Base-by-base conservation (phyloP, 257 asterid species). In the Petrea volubilis region DNA sequence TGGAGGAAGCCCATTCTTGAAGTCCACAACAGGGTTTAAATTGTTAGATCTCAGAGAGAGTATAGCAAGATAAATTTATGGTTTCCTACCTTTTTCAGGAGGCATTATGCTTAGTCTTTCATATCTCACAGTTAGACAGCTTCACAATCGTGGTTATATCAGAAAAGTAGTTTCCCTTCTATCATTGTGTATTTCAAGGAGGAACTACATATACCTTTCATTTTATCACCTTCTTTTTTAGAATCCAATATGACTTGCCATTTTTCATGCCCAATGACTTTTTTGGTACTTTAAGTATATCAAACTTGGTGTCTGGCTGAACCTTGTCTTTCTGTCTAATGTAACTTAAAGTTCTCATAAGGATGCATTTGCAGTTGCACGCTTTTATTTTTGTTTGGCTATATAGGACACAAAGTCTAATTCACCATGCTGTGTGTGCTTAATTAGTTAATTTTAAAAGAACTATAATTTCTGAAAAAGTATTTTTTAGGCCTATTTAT, bases 181-280 rank as follows among this genome's bases (percentile, higher is more conserved):
- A n/a, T 17, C 60, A n/a, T 3, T 6, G 25, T 36, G 47, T 33
- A 33, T 44, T 55, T 64, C 25, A 44, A 55, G 12, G 21, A 5
- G 47, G 51, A 44, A 73, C 38, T 38, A 24, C 46, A n/a, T n/a
- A n/a, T 64, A 59, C 44, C 64, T 55, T 46, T 57, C 52, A 56
- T 10, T 47, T 20, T 8, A 28, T 59, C 57, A 28, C 55, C 43
- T 23, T 17, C 15, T 55, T 28, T 55, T 64, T 43, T 25, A 27
- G 55, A 56, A 33, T 55, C 57, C 29, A 64, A 20, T 41, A 41
- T 25, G 44, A 38, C 7, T 55, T 38, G 36, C 71, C 58, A 41
- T 57, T 63, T 11, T 73, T 64, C 65, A 17, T 38, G 49, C 18
- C 15, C 51, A 38, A 34, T 55, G 62, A 27, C 20, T 27, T 53